Evolutionary conservation across 768 basidiomycete species (phyloP), one percentile per base, ranked within the genome.

Genomic region (Sarcomyxa edulis): DNA sequence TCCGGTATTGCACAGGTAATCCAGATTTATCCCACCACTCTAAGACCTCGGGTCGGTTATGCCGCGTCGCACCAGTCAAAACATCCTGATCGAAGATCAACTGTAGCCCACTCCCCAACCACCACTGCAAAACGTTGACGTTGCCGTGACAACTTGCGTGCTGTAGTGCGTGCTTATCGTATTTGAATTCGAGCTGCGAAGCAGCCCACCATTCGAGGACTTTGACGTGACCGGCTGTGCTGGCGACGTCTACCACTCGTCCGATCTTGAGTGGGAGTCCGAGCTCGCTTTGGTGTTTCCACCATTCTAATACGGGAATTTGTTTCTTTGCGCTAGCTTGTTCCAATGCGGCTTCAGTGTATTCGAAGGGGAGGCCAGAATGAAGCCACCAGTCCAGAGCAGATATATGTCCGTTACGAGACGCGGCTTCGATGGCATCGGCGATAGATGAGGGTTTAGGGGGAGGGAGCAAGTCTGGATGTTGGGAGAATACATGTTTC

Each of bases 11-110:
- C 41, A 92, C 78, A 3, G 84, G 72, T 35, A 92, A 64, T 6
- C 83, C 83, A 28, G 76, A 83, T 51, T 74, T 75, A 45, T 86
- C 74, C 91, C 91, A 93, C 90, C 90, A 94, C 45, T 88, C 81
- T 16, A 94, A 62, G 21, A 90, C 84, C 47, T 84, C 83, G 18
- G 83, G 81, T 27, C 84, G 72, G 47, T 90, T 87, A 56, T 89
- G 80, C 48, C 81, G 70, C 19, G 90, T 91, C 19, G 90, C 90
- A 18, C 84, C 81, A 4, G 74, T 76, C 38, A 93, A 68, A 7
- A 78, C 82, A 43, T 92, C 89, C 43, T 77, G 81, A 52, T 93
- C 87, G 54, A 84, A 92, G 29, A 80, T 70, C 38, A 91, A 61
- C 49, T 85, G 82, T 26, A 90, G 57, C 7, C 85, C 86, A 45